Conservation (phyloP, 2,329 filamentous ascomycete species). For the Beauveria varroae region DNA sequence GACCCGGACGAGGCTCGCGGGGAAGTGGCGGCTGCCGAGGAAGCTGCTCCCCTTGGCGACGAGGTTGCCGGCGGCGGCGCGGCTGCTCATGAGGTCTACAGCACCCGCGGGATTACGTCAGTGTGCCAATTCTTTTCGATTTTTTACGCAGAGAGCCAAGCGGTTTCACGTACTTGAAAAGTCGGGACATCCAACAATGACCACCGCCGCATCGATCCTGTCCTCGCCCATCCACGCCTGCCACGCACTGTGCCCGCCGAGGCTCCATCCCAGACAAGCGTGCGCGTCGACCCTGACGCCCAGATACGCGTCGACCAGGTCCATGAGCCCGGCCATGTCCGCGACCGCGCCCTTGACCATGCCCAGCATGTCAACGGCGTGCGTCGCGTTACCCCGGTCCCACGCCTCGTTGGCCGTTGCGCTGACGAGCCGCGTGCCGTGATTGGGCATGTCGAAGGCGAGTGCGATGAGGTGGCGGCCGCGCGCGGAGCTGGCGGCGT, state of each 20-base stretch:
- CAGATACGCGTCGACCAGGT: constrained; percentile 69
- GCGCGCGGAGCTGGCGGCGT: constrained; percentile 22
- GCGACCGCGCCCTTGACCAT: constrained; percentile 63
- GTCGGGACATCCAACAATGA: constrained; percentile 85
- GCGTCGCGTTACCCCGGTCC: constrained; percentile 68
- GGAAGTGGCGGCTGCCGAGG: constrained; percentile 72
- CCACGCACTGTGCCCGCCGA: constrained; percentile 87
- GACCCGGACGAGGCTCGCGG: constrained; percentile 54
- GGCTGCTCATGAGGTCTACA: constrained; percentile 62
- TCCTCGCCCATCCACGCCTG: constrained; percentile 72
- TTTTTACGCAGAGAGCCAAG: background rate
- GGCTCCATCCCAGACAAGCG: constrained; percentile 70
- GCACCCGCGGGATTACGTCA: too few relatives aligned
- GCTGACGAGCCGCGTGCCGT: constrained; percentile 66
- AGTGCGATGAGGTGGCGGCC: constrained; percentile 64
- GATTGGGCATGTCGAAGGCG: constrained; percentile 88
- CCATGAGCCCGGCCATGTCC: constrained; percentile 71
- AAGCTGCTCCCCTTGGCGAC: constrained; percentile 55
- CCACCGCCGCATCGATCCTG: constrained; percentile 68
- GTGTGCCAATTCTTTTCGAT: too few relatives aligned
- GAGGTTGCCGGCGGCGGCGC: constrained; percentile 59
- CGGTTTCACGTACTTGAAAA: constrained; percentile 52
- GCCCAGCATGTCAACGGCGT: constrained; percentile 89
- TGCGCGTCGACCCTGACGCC: constrained; percentile 49
- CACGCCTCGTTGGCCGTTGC: constrained; percentile 67